Conservation (phyloP, 2,329 filamentous ascomycete species). For the Talaromyces sp. region DNA sequence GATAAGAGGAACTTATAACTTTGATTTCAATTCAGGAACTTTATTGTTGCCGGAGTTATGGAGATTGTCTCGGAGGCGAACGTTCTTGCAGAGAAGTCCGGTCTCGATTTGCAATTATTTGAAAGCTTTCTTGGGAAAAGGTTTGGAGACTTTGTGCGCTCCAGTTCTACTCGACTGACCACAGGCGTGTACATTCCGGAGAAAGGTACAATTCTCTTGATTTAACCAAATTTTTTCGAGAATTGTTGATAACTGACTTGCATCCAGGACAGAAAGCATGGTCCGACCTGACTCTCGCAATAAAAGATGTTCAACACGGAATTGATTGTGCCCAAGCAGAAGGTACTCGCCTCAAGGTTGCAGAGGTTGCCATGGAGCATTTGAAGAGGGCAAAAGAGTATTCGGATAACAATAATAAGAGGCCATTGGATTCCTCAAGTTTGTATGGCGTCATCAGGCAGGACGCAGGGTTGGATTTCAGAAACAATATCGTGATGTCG, state of each 20-base stretch:
- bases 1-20: background rate
- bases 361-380: background rate
- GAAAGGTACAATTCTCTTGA: background rate
- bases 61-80: background rate
- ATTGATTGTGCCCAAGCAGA: background rate
- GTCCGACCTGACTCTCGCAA: background rate
- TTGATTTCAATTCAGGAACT: background rate
- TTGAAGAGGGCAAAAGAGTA: background rate
- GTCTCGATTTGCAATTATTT: background rate
- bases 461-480: background rate
- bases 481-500: background rate
- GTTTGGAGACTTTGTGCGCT: background rate
- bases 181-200: background rate
- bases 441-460: background rate
- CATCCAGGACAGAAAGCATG: background rate
- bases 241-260: background rate
- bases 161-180: background rate
- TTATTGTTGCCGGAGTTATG: background rate
- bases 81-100: background rate
- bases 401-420: background rate
- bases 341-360: background rate
- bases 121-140: background rate
- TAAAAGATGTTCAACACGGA: background rate
- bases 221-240: background rate
- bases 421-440: background rate